Conservation (phyloP, 2,329 filamentous ascomycete genomes). For the Hypocrella siamensis region DNA sequence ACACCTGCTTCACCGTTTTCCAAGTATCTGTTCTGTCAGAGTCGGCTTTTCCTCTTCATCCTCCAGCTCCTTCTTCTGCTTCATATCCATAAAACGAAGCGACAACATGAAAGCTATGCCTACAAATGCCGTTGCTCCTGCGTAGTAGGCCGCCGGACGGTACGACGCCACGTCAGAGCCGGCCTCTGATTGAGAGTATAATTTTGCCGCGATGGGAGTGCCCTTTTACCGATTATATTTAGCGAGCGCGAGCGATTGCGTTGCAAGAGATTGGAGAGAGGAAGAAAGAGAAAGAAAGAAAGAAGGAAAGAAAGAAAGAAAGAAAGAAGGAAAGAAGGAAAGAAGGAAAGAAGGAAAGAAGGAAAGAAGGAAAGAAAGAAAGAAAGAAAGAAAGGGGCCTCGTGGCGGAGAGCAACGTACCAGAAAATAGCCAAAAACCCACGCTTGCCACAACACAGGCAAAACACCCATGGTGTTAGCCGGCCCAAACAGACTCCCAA, state of each 20-base stretch:
- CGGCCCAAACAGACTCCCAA: conserved; percentile 9
- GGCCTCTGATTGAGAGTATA: conserved; percentile 9
- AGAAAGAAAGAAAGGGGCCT: background rate
- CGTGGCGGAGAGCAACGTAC: too few relatives aligned
- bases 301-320: background rate
- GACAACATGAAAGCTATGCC: conserved; percentile 7
- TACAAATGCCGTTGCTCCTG: conserved; percentile 10
- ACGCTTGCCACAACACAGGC: conserved; percentile 12
- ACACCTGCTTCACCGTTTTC: background rate
- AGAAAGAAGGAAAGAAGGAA: background rate
- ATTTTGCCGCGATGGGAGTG: conserved; percentile 11
- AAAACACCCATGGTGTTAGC: conserved; percentile 11
- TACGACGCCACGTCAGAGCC: conserved; percentile 7
- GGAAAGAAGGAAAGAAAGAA: background rate
- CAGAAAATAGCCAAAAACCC: conserved; percentile 14
- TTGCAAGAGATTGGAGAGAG: background rate
- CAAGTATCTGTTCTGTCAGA: background rate
- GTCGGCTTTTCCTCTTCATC: conserved; percentile 1
- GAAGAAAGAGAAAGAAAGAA: background rate
- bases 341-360: background rate
- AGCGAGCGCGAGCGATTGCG: background rate
- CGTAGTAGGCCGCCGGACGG: conserved; percentile 13
- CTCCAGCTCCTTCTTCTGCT: conserved; percentile 2
- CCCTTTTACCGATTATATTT: conserved; percentile 5
- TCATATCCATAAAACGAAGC: conserved; percentile 3